Percentiles rank a stretch among this genome's conserved stretches.
These are phyloP conservation scores for Podospora australis DNA, from an alignment of 495 filamentous ascomycete species.

Conservation along the genomic window DNA sequence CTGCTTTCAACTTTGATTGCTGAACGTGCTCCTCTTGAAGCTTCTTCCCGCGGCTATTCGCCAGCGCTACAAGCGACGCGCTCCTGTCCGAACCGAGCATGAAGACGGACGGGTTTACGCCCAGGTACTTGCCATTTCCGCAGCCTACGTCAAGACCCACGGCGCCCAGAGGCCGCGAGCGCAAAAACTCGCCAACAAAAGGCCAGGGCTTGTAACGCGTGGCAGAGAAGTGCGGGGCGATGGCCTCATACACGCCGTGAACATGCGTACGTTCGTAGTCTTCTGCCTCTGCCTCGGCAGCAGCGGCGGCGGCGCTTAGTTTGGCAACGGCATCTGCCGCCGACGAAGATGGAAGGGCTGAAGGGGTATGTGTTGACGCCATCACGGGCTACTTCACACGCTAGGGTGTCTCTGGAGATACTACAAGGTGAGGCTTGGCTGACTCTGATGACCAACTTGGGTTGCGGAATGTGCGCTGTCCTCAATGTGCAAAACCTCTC, in stretches of 20 bases:
- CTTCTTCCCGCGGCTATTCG: conserved; percentile 55
- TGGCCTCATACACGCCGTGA: conserved; percentile 89
- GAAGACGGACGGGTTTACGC: conserved; percentile 69
- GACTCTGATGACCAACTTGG: conserved; percentile 3
- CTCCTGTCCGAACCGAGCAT: conserved; percentile 89
- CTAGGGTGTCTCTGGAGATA: neutral
- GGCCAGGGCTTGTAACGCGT: conserved; percentile 99
- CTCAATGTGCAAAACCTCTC: neutral
- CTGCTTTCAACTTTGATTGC: neutral
- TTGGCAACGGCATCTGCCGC: conserved; percentile 26
- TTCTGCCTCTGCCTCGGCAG: conserved; percentile 24
- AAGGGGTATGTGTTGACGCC: conserved; percentile 8
- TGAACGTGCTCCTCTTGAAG: conserved; percentile 10
- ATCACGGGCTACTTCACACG: conserved; percentile 1
- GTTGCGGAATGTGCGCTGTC: neutral
- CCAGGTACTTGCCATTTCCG: conserved; percentile 93
- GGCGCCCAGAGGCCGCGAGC: conserved; percentile 58
- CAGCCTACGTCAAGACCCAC: conserved; percentile 88
- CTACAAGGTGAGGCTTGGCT: neutral
- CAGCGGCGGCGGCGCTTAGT: conserved; percentile 15
- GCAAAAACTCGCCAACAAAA: conserved; percentile 75
- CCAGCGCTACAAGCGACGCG: conserved; percentile 67
- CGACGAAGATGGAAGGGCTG: conserved; percentile 26
- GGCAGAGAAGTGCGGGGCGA: conserved; percentile 88
- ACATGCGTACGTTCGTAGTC: conserved; percentile 81